phyloP scores from a whole-genome alignment of 306 rosid genomes.

The Prunus fruticosa region DNA sequence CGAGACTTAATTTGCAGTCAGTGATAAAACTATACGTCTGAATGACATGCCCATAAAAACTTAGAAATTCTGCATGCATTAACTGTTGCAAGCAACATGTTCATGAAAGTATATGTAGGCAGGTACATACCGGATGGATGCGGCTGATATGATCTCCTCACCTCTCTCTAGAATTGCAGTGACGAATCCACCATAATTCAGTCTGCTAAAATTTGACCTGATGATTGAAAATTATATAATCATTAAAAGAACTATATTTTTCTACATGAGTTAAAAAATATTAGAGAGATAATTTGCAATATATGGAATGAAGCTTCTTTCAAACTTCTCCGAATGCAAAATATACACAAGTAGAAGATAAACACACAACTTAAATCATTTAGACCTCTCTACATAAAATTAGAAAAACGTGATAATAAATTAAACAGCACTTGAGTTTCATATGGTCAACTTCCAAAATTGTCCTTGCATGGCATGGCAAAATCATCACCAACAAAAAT shows the following conservation, averaged over 20 bases:
- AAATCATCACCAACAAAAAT: not conserved
- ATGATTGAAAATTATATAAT: conserved; percentile 20
- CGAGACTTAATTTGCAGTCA: not conserved
- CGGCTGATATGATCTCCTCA: conserved; percentile 73
- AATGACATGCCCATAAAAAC: not conserved
- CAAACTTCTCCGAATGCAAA: not conserved
- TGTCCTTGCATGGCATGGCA: not conserved
- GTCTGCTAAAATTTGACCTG: conserved; percentile 91
- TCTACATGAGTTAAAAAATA: not conserved
- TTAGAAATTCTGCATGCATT: not conserved
- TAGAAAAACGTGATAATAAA: not conserved
- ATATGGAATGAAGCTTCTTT: not conserved
- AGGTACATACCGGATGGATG: conserved; percentile 67
- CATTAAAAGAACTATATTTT: not conserved
- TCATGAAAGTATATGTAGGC: not conserved
- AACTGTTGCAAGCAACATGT: not conserved
- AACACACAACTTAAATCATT: not conserved
- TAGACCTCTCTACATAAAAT: not conserved
- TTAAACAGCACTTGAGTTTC: not conserved
- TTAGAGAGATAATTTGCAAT: not conserved
- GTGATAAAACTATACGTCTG: not conserved
- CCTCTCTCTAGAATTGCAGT: conserved; percentile 85
- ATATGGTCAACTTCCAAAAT: not conserved
- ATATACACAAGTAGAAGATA: not conserved
- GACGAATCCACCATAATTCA: conserved; percentile 71